These are phyloP conservation scores for Boletus smithii DNA, from an alignment of 1,284 basidiomycete species.

Conservation along the genomic window DNA sequence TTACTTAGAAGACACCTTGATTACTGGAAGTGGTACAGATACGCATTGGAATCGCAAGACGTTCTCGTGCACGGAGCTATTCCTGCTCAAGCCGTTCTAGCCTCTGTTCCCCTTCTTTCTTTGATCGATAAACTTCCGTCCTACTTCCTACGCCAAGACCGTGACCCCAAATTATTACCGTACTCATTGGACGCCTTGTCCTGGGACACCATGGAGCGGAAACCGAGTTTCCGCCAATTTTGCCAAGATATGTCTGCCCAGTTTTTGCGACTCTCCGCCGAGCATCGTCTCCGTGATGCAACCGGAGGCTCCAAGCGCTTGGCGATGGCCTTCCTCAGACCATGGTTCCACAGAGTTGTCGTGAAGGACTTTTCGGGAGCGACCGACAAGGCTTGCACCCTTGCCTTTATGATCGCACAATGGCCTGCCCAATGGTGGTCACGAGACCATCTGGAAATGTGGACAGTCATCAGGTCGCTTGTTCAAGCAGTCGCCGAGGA, in stretches of 20 bases:
- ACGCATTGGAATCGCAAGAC: constrained; percentile 68
- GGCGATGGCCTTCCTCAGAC: constrained; percentile 59
- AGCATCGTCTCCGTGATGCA: constrained; percentile 58
- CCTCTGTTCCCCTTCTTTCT: constrained; percentile 63
- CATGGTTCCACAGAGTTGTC: constrained; percentile 59
- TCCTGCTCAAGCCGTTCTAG: constrained; percentile 58
- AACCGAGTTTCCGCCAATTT: constrained; percentile 62
- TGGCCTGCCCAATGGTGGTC: constrained; percentile 70
- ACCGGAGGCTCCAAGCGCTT: constrained; percentile 64
- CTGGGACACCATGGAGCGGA: constrained; percentile 60
- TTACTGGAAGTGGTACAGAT: constrained; percentile 73
- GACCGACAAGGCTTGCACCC: constrained; percentile 45
- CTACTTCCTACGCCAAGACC: constrained; percentile 54
- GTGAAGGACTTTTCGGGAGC: constrained; percentile 49
- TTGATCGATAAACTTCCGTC: constrained; percentile 64
- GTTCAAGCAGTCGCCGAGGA: constrained; percentile 61
- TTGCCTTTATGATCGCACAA: constrained; percentile 58
- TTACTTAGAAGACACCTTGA: constrained; percentile 52
- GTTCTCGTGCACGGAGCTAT: constrained; percentile 68
- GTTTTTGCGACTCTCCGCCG: constrained; percentile 53
- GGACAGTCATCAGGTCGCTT: constrained; percentile 53
- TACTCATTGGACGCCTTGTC: constrained; percentile 47
- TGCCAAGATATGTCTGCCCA: constrained; percentile 63
- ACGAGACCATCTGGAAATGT: constrained; percentile 56
- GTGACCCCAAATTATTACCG: constrained; percentile 33